These are phyloP conservation scores for Endothia cerciana DNA, from an alignment of 2,329 filamentous ascomycete species.

Conservation along the genomic window DNA sequence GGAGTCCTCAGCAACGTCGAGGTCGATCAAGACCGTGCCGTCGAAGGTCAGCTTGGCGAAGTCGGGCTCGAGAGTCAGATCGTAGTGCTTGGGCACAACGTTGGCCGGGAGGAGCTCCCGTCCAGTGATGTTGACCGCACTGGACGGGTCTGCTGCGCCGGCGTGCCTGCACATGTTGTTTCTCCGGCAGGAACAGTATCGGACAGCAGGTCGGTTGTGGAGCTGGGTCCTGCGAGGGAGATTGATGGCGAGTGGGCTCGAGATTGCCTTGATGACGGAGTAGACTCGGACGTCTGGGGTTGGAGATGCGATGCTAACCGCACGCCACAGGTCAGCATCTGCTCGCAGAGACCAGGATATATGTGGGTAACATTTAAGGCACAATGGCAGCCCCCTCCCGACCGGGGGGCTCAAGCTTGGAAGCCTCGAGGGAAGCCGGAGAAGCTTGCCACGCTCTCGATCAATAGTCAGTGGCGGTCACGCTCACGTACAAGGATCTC, in stretches of 20 bases:
- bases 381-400: background rate
- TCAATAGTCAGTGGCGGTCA: background rate
- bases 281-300: conserved; percentile 24
- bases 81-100: conserved; percentile 89
- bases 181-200: conserved; percentile 77
- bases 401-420: background rate
- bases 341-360: conserved; percentile 15
- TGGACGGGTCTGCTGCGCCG: conserved; percentile 40
- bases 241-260: conserved; percentile 22
- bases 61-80: conserved; percentile 88
- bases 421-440: background rate
- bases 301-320: conserved; percentile 19
- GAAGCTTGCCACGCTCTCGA: background rate
- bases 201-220: conserved; percentile 34
- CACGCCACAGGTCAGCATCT: conserved; percentile 24
- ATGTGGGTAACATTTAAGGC: conserved; percentile 13
- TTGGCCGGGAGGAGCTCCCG: conserved; percentile 90
- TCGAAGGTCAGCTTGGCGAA: conserved; percentile 87
- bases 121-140: conserved; percentile 47
- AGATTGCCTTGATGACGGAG: conserved; percentile 25
- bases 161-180: conserved; percentile 68
- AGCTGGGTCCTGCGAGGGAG: conserved; percentile 26
- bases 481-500: conserved; percentile 19
- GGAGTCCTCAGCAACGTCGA: conserved; percentile 84
- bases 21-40: conserved; percentile 81